Conservation (phyloP, 352 stramenopile genomes). For the Plasmopara viticola region DNA sequence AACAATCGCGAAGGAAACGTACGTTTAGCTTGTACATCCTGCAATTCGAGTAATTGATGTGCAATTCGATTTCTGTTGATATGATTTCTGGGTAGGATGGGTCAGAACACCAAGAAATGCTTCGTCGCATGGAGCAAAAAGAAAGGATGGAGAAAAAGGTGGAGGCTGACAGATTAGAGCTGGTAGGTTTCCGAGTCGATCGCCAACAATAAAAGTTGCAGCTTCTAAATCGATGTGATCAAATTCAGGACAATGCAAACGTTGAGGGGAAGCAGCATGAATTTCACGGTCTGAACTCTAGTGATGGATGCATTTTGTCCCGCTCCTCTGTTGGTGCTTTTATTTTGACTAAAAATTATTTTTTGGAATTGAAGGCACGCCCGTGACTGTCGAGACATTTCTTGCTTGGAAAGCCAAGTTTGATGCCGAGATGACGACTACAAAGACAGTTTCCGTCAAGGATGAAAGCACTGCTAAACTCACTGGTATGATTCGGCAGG, state of each 20-base stretch:
- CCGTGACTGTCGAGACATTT: conserved; percentile 78
- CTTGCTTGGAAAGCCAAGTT: conserved; percentile 67
- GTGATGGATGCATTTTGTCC: too few species aligned
- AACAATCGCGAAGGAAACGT: conserved; percentile 85
- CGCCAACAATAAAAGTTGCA: too few species aligned
- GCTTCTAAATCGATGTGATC: conserved; percentile 4
- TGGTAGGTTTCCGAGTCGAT: conserved; percentile 16
- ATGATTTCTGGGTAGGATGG: conserved; percentile 40
- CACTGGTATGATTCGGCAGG: conserved; percentile 31
- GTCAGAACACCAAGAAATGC: conserved; percentile 86
- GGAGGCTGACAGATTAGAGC: conserved; percentile 41
- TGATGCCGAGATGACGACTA: conserved; percentile 49
- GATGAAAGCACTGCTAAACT: conserved; percentile 69
- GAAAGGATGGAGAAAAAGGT: conserved; percentile 77
- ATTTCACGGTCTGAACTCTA: conserved; percentile 28
- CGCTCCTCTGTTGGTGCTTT: neutral
- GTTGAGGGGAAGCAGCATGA: conserved; percentile 20
- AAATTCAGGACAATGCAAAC: conserved; percentile 21
- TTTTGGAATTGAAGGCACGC: conserved; percentile 37
- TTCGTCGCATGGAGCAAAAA: conserved; percentile 70
- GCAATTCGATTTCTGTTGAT: too few species aligned
- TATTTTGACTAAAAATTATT: neutral
- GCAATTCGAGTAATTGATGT: too few species aligned
- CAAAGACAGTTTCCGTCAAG: conserved; percentile 49
- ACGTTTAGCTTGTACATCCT: neutral